Conservation (phyloP, 2,329 filamentous ascomycete species). For the Nemania sp. region DNA sequence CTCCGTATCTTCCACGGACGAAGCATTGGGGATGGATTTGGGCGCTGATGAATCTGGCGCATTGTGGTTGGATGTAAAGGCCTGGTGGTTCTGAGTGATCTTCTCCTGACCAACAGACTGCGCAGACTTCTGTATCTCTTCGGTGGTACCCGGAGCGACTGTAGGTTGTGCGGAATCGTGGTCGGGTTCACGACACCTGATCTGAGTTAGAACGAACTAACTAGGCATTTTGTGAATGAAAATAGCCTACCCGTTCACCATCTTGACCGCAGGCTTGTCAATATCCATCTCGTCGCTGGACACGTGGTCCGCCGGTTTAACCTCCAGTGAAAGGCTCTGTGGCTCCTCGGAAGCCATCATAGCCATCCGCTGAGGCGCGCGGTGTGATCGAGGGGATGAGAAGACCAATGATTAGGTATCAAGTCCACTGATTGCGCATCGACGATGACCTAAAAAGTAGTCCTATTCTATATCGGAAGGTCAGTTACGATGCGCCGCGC, state of each 20-base stretch:
- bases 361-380: conserved; percentile 31
- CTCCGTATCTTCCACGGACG: conserved; percentile 21
- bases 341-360: conserved; percentile 41
- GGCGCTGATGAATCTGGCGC: conserved; percentile 22
- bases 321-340: conserved; percentile 31
- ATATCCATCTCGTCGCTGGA: conserved; percentile 50
- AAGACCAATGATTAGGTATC: conserved; percentile 4
- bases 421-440: conserved; percentile 15
- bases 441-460: background rate
- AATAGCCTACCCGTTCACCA: conserved; percentile 61
- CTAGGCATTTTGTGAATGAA: background rate
- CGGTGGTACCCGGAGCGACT: conserved; percentile 31
- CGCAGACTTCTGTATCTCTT: conserved; percentile 21
- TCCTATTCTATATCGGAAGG: background rate
- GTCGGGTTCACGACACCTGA: conserved; percentile 30
- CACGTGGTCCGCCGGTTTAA: conserved; percentile 25
- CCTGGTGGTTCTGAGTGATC: conserved; percentile 28
- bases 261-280: conserved; percentile 45
- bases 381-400: conserved; percentile 11
- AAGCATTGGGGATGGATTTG: conserved; percentile 13
- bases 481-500: conserved; percentile 2
- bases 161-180: conserved; percentile 25
- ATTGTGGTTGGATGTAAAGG: conserved; percentile 31
- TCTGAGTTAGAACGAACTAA: background rate
- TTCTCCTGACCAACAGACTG: conserved; percentile 13